Evolutionary conservation across 2,329 filamentous ascomycete species (phyloP).

Genomic region (Aspergillus pseudonomiae): DNA sequence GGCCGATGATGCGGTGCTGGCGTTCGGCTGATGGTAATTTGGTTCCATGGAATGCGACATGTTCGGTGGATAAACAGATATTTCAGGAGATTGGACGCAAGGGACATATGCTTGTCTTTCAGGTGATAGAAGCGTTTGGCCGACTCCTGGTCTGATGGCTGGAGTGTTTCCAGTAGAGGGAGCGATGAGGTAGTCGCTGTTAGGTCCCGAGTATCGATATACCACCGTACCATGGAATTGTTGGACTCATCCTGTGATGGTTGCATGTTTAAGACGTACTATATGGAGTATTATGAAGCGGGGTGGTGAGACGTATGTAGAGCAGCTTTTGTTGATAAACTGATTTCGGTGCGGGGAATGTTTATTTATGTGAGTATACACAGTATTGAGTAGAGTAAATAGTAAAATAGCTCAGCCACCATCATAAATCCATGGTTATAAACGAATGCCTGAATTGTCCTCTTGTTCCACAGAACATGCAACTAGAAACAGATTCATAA

Average conservation of each 20-base stretch:
- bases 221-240: slow-evolving; percentile 42
- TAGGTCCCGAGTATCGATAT: slow-evolving; percentile 46
- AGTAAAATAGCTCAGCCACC: not conserved
- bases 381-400: not conserved
- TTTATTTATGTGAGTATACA: not conserved
- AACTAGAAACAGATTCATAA: not conserved
- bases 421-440: not conserved
- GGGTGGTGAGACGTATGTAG: not conserved
- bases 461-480: not conserved
- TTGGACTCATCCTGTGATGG: not conserved
- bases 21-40: slow-evolving; percentile 58
- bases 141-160: slow-evolving; percentile 53
- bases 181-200: slow-evolving; percentile 34
- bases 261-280: not conserved
- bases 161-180: slow-evolving; percentile 45
- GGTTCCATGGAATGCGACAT: slow-evolving; percentile 59
- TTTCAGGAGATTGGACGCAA: slow-evolving; percentile 65
- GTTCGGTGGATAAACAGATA: slow-evolving; percentile 60
- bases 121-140: slow-evolving; percentile 55
- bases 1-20: slow-evolving; percentile 53
- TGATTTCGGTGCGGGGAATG: not conserved
- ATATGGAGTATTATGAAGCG: not conserved
- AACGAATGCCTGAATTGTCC: not conserved
- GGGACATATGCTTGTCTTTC: slow-evolving; percentile 62
- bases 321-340: not conserved